Evolutionary conservation across 208 protist species (phyloP).

Genomic region (Acanthamoeba pearcei): DNA sequence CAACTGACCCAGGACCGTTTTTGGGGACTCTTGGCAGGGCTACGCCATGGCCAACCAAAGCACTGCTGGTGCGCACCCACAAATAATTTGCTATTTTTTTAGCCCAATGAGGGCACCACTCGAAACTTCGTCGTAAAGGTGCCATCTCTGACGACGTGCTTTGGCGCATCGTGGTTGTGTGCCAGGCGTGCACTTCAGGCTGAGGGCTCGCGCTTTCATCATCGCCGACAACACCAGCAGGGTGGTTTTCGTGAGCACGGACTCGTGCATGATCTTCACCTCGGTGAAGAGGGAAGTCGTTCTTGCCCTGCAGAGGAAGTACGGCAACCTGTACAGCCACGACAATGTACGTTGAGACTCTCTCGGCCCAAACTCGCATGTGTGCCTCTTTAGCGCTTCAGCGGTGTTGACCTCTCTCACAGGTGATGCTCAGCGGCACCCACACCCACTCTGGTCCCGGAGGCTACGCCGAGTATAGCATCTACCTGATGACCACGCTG

Average conservation of each 20-base stretch:
- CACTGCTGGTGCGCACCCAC: constrained; percentile 15
- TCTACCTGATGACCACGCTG: constrained; percentile 79
- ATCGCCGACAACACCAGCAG: constrained; percentile 78
- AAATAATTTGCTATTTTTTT: neutral
- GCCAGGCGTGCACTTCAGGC: constrained; percentile 81
- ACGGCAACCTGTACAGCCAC: constrained; percentile 76
- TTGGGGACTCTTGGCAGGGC: constrained; percentile 1
- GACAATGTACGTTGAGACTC: constrained; percentile 75
- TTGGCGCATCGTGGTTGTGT: neutral
- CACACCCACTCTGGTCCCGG: constrained; percentile 86
- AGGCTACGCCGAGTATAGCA: constrained; percentile 58
- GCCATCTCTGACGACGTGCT: neutral
- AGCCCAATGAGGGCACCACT: neutral
- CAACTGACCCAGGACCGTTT: neutral
- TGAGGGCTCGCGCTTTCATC: constrained; percentile 81
- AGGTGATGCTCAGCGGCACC: constrained; percentile 77
- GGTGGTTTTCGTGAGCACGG: constrained; percentile 81
- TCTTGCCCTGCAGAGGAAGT: constrained; percentile 70
- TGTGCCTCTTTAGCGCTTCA: too few relatives aligned
- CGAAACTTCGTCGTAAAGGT: neutral
- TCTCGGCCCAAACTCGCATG: too few relatives aligned
- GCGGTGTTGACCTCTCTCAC: neutral
- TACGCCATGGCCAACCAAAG: constrained; percentile 81
- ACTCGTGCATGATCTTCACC: constrained; percentile 85
- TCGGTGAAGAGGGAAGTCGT: constrained; percentile 81